Base-by-base conservation (phyloP, 176 grass and related monocot genomes). In the Lolium perenne region DNA sequence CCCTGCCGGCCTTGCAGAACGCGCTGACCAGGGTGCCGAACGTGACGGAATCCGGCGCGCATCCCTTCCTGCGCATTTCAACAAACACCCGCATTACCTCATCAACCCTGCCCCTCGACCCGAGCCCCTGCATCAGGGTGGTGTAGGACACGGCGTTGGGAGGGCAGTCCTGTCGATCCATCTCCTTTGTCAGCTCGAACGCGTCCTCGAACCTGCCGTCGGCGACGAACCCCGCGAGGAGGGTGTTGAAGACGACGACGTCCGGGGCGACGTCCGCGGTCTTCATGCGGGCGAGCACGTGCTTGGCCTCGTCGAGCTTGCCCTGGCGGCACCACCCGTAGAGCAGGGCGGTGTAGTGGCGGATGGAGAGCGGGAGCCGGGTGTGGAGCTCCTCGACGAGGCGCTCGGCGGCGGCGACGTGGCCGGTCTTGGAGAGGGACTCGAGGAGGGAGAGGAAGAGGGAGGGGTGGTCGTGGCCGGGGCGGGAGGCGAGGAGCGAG, bases 261-360 rank as follows among this genome's bases (percentile, higher is more conserved):
- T 98, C 94, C 41, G 94, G 92, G 74, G 90, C 90, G 61, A 98
- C 88, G 38, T 72, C 93, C 1, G 88, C 78, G 64, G 89, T 56
- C 53, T 89, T 91, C 90, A 95, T 95, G 88, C 94, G 96, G 43
- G 91, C 84, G 53, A 98, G 90, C 47, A 98, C 92, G 84, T 88
- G 82, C 79, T 95, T 98, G 76, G 96, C 96, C 78, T 98, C 96
- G 59, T 94, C 88, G 13, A 98, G 92, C 83, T 95, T 98, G 35
- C 92, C 93, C 21, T 88, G 86, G 81, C 91, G 91, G 90, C 96
- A 98, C 96, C 96, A 98, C 11, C 96, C 96, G 57, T 95, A 95
- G 8, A 98, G 90, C 41, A 98, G 80, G 22, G 96, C 94, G 8
- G 93, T 98, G 82, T 95, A 95, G 50, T 95, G 92, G 59, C 94